Evolutionary conservation across 331 rosid genomes (phyloP).

Genomic region (Quercus phellos): DNA sequence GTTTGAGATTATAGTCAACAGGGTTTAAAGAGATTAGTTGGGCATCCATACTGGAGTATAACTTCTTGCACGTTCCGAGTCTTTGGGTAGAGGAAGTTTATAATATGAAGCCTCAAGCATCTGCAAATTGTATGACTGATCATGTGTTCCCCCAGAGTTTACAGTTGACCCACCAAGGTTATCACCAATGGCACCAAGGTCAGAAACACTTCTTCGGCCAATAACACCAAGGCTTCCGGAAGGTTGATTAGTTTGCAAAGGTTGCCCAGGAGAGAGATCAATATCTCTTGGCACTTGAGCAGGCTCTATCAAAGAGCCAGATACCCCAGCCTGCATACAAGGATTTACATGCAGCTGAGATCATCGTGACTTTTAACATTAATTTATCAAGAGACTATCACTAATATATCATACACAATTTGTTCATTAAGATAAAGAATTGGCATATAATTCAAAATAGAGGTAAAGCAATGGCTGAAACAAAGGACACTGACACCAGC

Average conservation of each 20-base stretch:
- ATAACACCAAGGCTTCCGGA: slow-evolving; percentile 83
- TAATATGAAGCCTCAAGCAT: slow-evolving; percentile 85
- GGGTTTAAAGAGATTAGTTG: slow-evolving; percentile 2
- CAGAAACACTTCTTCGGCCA: slow-evolving; percentile 90
- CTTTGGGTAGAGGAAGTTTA: slow-evolving; percentile 83
- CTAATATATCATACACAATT: neutral
- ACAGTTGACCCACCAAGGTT: slow-evolving; percentile 51
- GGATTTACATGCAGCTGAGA: slow-evolving; percentile 15
- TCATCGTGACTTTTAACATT: neutral
- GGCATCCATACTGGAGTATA: slow-evolving; percentile 68
- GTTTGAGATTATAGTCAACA: neutral
- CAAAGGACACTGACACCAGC: neutral
- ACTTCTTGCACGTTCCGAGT: slow-evolving; percentile 86
- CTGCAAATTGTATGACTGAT: slow-evolving; percentile 64
- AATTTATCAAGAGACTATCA: neutral
- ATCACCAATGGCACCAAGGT: slow-evolving; percentile 87
- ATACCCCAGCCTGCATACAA: slow-evolving; percentile 56
- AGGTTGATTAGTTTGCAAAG: slow-evolving; percentile 73
- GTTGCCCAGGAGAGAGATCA: slow-evolving; percentile 88
- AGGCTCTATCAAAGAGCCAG: slow-evolving; percentile 65
- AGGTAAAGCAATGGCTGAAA: neutral
- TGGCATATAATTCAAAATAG: neutral
- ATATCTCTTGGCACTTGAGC: slow-evolving; percentile 63
- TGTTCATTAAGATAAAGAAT: neutral
- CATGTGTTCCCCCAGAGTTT: slow-evolving; percentile 65